Evolutionary conservation across 768 basidiomycete genomes (phyloP).

Genomic region (Kwoniella botswanensis): DNA sequence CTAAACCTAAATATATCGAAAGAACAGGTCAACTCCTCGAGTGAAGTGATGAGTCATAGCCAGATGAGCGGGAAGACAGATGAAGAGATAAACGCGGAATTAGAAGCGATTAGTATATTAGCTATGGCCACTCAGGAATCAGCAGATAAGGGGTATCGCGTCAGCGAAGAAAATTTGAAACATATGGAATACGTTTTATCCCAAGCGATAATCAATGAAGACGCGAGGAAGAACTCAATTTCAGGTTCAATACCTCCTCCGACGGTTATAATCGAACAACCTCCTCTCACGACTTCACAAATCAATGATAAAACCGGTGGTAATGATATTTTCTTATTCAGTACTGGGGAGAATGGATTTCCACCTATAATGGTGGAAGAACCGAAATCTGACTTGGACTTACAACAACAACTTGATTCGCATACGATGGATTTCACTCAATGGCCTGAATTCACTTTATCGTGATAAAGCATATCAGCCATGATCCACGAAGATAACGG

Average conservation of each 20-base stretch:
- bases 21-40: neutral
- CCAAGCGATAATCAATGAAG: neutral
- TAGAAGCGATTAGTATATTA: conserved; percentile 12
- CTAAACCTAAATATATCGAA: neutral
- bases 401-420: neutral
- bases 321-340: conserved; percentile 5
- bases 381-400: conserved; percentile 11
- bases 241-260: neutral
- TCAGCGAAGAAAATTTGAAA: conserved; percentile 11
- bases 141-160: neutral
- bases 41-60: neutral
- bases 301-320: neutral
- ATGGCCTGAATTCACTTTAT: conserved; percentile 10
- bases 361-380: conserved; percentile 10
- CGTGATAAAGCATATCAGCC: neutral
- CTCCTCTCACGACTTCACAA: neutral
- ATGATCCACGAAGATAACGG: neutral
- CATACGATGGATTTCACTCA: conserved; percentile 7
- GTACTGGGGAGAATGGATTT: neutral
- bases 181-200: conserved; percentile 19
- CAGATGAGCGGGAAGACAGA: neutral
- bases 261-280: conserved; percentile 16
- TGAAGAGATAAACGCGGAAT: conserved; percentile 3
- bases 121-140: conserved; percentile 1
- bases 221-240: neutral